A percentile compares a stretch with the other conserved stretches of the same genome.
phyloP scores from a whole-genome alignment of 1,284 basidiomycete species.

The Takashimella tepidaria region DNA sequence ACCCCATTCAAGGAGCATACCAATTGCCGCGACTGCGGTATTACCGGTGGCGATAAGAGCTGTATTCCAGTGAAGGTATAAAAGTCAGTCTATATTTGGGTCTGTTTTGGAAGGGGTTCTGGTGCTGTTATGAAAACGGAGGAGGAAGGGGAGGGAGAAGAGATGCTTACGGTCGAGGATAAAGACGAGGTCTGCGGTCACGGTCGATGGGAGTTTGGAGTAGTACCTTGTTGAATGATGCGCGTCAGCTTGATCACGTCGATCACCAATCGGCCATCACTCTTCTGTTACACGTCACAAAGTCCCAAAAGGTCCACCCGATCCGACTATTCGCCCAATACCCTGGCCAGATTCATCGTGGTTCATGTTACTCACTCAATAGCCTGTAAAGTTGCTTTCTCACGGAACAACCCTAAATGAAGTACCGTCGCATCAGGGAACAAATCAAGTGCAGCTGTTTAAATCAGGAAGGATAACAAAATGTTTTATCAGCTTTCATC shows the following conservation, averaged over 20 bases:
- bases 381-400: slow-evolving; percentile 83
- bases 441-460: slow-evolving; percentile 59
- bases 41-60: slow-evolving; percentile 87
- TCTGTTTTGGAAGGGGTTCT: neutral
- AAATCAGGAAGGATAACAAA: neutral
- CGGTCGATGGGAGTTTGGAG: slow-evolving; percentile 75
- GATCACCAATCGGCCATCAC: too few species aligned
- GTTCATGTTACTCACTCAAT: slow-evolving; percentile 64
- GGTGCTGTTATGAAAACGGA: neutral
- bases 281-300: too few species aligned
- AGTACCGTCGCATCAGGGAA: slow-evolving; percentile 85
- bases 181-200: slow-evolving; percentile 75
- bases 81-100: too few species aligned
- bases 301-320: too few species aligned
- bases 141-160: neutral
- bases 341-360: neutral
- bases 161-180: slow-evolving; percentile 64
- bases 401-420: slow-evolving; percentile 83
- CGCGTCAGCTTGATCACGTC: too few species aligned
- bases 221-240: slow-evolving; percentile 79
- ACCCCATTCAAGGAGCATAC: slow-evolving; percentile 84
- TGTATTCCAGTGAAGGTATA: slow-evolving; percentile 15
- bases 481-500: too few species aligned
- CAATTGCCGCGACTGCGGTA: slow-evolving; percentile 78
- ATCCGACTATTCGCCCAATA: too few species aligned